Base-by-base conservation (phyloP, 768 basidiomycete genomes). In the Boletus bicolor region DNA sequence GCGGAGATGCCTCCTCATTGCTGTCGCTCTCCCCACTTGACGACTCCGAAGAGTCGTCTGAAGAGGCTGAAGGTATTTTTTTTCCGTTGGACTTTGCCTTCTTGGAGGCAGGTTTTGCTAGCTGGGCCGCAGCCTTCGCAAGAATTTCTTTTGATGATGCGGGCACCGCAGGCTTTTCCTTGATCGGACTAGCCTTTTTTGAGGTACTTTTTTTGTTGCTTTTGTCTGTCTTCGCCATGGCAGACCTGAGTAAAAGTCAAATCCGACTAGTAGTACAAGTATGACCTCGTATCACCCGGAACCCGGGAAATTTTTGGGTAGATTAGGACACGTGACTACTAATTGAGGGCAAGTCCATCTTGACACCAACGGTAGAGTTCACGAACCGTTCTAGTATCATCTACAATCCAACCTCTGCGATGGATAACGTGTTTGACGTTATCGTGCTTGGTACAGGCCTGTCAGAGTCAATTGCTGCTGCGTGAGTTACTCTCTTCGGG, bases 401-500 rank as follows among this genome's bases (percentile, higher is more conserved):
- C 5, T 28, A 45, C 26, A 1, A 17, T 19, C 32, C 45, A 26
- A 14, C 37, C 6, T 28, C 12, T 7, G 12, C 12, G 14, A 77
- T 75, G 74, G 73, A 77, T 3, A 63, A 72, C 56, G 66, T 73
- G 37, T 87, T 89, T 59, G 88, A 92, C 59, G 81, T 82, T 32
- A 75, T 87, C 38, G 74, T 91, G 39, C 69, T 91, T 44, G 89
- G 90, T 5, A 91, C 89, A n/a, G 89, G 88, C 1, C 74, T 98
- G 5, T 79, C 87, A 36, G 87, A 95, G 66, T 93, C 93, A 11
- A 91, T 98, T 36, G 72, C 81, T 49, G 91, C 94, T 61, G 92
- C 94, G 93, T 96, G 74, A 82, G 91, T 73, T 2, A 9, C 9
- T 30, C 28, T 14, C 21, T 34, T 12, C 1, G 0, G 17, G 3